phyloP scores from a whole-genome alignment of 768 basidiomycete species.

The Tephrocybe sp. region DNA sequence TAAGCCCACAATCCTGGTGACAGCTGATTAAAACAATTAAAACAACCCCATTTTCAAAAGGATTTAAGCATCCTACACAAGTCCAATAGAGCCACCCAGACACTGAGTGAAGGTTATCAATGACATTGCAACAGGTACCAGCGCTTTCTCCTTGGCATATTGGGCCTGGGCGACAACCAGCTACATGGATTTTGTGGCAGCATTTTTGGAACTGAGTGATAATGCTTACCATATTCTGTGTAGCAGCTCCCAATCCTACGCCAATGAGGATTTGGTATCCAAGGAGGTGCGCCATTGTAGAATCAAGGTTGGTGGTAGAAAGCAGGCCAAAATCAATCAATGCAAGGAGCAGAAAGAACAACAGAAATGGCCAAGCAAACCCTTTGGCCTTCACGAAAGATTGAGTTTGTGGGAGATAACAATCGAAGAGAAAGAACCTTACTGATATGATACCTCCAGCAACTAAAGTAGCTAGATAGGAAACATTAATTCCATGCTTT shows the following conservation, averaged over 20 bases:
- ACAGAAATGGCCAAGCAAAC: slow-evolving; percentile 30
- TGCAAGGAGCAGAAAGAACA: slow-evolving; percentile 28
- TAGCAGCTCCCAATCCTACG: slow-evolving; percentile 33
- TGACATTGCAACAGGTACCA: slow-evolving; percentile 23
- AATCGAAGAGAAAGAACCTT: background rate
- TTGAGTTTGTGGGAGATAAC: background rate
- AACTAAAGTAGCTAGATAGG: background rate
- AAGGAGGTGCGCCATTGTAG: slow-evolving; percentile 22
- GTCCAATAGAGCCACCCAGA: slow-evolving; percentile 8
- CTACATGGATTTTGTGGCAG: slow-evolving; percentile 6
- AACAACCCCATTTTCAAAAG: background rate
- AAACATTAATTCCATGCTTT: background rate
- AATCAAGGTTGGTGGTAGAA: slow-evolving; percentile 29
- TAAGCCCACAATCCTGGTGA: slow-evolving; percentile 5
- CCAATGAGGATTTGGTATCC: slow-evolving; percentile 39
- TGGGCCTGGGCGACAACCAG: slow-evolving; percentile 22
- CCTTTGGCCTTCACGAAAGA: slow-evolving; percentile 18
- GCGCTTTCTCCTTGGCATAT: slow-evolving; percentile 17
- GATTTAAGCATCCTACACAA: slow-evolving; percentile 10
- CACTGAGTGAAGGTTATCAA: slow-evolving; percentile 17
- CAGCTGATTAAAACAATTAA: background rate
- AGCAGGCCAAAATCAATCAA: slow-evolving; percentile 34
- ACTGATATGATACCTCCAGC: background rate
- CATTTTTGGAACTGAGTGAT: too few relatives aligned
- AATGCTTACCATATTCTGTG: slow-evolving; percentile 13